Percentiles rank a stretch among this genome's conserved stretches.
Evolutionary conservation across 2,329 filamentous ascomycete species (phyloP).

Genomic region (Venturia asperata): DNA sequence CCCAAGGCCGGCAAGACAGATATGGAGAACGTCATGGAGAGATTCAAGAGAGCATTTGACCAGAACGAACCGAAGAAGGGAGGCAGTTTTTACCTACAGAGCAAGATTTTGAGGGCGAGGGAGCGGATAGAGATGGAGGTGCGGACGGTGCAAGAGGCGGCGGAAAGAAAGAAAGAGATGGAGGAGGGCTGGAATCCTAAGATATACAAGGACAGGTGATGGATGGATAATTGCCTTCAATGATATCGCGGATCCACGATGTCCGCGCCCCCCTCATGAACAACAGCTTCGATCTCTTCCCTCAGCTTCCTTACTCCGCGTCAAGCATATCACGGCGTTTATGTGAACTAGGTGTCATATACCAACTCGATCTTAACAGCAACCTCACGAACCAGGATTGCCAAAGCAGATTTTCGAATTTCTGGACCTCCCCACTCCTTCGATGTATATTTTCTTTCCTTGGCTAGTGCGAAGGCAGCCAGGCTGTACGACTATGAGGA

Average conservation of each 20-base stretch:
- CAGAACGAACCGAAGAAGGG: slow-evolving; percentile 91
- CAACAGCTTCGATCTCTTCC: neutral
- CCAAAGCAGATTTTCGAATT: neutral
- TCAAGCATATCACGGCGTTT: slow-evolving; percentile 7
- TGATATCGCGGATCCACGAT: neutral
- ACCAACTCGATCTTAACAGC: neutral
- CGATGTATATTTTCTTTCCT: slow-evolving; percentile 4
- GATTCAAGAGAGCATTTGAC: slow-evolving; percentile 94
- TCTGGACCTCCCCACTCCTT: slow-evolving; percentile 3
- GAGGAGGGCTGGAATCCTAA: slow-evolving; percentile 91
- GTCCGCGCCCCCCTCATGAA: neutral
- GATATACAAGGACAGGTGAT: slow-evolving; percentile 67
- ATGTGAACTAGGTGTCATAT: neutral
- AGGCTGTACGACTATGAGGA: slow-evolving; percentile 6
- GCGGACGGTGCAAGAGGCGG: slow-evolving; percentile 61
- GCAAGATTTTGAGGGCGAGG: slow-evolving; percentile 85
- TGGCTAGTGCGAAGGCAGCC: neutral
- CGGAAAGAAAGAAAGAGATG: slow-evolving; percentile 67
- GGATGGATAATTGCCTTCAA: neutral
- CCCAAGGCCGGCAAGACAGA: slow-evolving; percentile 71
- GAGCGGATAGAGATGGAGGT: slow-evolving; percentile 89
- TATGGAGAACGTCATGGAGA: slow-evolving; percentile 69
- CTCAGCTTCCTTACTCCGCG: neutral
- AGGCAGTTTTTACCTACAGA: slow-evolving; percentile 96
- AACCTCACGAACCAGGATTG: neutral